Evolutionary conservation across 805 yeast genomes (phyloP).

Genomic region (Nematodospora valgi): DNA sequence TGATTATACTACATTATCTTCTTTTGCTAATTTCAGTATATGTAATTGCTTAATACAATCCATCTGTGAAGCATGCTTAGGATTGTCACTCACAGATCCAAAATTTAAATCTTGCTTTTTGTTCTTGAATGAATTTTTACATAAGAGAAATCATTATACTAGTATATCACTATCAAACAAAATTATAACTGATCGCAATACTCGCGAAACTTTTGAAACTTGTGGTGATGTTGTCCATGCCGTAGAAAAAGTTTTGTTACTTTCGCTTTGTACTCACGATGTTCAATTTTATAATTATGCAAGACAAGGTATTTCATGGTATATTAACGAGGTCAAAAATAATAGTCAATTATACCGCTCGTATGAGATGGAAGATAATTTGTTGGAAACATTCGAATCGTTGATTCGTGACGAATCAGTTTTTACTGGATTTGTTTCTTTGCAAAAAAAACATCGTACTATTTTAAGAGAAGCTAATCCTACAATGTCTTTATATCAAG

Average conservation of each 20-base stretch:
- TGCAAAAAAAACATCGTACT: constrained; percentile 61
- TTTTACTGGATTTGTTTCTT: constrained; percentile 69
- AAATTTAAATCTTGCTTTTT: constrained; percentile 35
- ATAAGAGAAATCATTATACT: constrained; percentile 19
- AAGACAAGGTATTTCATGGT: constrained; percentile 33
- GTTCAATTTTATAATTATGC: constrained; percentile 40
- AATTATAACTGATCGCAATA: constrained; percentile 11
- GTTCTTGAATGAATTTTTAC: constrained; percentile 31
- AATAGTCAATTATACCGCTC: constrained; percentile 3
- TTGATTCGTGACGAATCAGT: constrained; percentile 53
- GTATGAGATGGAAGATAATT: constrained; percentile 17
- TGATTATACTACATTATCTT: constrained; percentile 20
- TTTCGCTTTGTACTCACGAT: constrained; percentile 42
- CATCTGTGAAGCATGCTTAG: constrained; percentile 34
- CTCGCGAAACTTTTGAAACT: constrained; percentile 8
- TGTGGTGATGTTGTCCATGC: constrained; percentile 20
- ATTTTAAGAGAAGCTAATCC: constrained; percentile 25
- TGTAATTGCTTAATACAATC: constrained; percentile 31
- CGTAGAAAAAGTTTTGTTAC: constrained; percentile 34
- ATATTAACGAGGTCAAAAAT: constrained; percentile 18
- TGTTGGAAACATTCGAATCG: constrained; percentile 24
- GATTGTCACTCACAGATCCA: constrained; percentile 30
- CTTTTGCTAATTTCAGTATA: constrained; percentile 22
- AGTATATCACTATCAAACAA: constrained; percentile 12
- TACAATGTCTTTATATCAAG: constrained; percentile 29